Evolutionary conservation across 2,329 filamentous ascomycete genomes (phyloP).

Genomic region (Tricladium varicosporioides): DNA sequence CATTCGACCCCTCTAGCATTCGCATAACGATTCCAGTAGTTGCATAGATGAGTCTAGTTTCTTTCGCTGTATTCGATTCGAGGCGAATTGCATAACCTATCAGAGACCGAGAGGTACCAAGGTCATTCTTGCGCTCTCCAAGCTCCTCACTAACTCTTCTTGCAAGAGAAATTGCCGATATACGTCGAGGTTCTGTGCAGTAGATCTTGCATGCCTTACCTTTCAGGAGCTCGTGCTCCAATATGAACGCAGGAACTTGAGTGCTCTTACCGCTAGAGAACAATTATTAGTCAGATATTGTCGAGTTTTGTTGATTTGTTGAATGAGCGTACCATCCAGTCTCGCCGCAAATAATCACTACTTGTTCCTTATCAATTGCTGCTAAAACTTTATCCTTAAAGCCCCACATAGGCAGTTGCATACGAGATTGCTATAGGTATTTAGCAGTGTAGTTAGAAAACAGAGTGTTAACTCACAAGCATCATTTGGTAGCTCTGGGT

Average conservation of each 20-base stretch:
- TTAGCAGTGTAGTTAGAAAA: constrained; percentile 29
- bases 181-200: constrained; percentile 91
- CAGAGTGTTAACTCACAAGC: constrained; percentile 51
- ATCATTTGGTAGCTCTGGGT: constrained; percentile 71
- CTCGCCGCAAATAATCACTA: constrained; percentile 93
- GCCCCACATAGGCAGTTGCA: constrained; percentile 84
- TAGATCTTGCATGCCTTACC: constrained; percentile 88
- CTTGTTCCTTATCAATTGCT: constrained; percentile 75
- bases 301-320: background rate
- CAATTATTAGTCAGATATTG: constrained; percentile 24
- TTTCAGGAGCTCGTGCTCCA: constrained; percentile 81
- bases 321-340: constrained; percentile 68
- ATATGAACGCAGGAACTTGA: constrained; percentile 89
- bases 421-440: constrained; percentile 52
- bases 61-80: constrained; percentile 79
- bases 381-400: constrained; percentile 77
- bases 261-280: constrained; percentile 79
- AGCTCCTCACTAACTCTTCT: constrained; percentile 92
- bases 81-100: constrained; percentile 93
- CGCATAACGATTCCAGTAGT: constrained; percentile 93
- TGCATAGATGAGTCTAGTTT: constrained; percentile 86
- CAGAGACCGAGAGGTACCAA: constrained; percentile 79
- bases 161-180: constrained; percentile 92
- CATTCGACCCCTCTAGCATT: constrained; percentile 88
- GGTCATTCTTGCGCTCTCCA: constrained; percentile 76